Evolutionary conservation across 495 filamentous ascomycete species (phyloP), one percentile per base, ranked within the genome.

Genomic region (Halenospora varia): DNA sequence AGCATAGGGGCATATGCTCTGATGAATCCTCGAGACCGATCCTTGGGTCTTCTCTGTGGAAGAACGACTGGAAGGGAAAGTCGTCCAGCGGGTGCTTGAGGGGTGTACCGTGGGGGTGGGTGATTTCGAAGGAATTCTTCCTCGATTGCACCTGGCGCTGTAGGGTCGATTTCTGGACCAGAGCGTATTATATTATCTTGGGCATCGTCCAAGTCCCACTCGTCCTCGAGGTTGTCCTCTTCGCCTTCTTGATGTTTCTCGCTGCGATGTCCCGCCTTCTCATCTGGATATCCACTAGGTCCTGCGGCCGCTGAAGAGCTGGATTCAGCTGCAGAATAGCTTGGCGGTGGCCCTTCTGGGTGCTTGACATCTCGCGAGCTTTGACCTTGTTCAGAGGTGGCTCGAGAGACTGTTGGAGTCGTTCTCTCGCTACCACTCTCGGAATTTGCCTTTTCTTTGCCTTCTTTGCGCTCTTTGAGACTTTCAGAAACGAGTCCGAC

Each of bases 141-240:
- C 61, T 78, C 68, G 72, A 76, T 60, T 74, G 82, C 71, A 79
- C 80, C 26, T 76, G 87, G 25, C 90, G 89, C 59, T 86, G 6
- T 35, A 4, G 88, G 45, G 76, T 84, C 55, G 83, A 88, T 57
- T 85, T 90, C 63, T 83, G 90, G 60, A 85, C 89, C 59, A 84
- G 86, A 10, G 85, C 85, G 54, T 79, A 2, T 41, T 13, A n/a
- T 45, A 20, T 60, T 22, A 24, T 74, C 69, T 48, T 73, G 68
- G 13, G 74, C 73, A 54, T 80, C 80, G 61, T 83, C 80, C 17
- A 81, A 72, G 17, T 74, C 65, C 78, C 77, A 81, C 56, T 76
- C 62, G 22, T 46, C 70, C 46, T 72, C 66, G 65, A 55, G 0
- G 62, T 53, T 0, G 55, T 15, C 25, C 44, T 59, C 53, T 22